Percentiles rank a stretch among this genome's conserved stretches.
These are phyloP conservation scores for Ambispora gerdemannii DNA, from an alignment of 192 early-diverging fungal species.

Conservation along the genomic window DNA sequence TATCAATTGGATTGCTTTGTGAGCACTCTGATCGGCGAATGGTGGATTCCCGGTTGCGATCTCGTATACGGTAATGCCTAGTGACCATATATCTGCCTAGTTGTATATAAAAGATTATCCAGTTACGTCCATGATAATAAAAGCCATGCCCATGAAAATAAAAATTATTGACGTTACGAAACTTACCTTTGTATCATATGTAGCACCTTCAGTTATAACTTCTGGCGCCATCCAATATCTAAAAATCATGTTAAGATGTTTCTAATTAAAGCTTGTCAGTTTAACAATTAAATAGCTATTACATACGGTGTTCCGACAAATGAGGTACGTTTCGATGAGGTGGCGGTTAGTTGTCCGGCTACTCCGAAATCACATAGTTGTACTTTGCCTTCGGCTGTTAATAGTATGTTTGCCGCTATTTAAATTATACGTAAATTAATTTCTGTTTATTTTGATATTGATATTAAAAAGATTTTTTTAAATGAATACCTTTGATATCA, in stretches of 20 bases:
- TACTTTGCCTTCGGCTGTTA: conserved; percentile 85
- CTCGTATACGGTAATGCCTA: conserved; percentile 98
- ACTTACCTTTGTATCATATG: conserved; percentile 85
- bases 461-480: no score
- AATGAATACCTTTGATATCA: conserved; percentile 85
- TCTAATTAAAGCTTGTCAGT: no score
- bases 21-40: conserved; percentile 84
- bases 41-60: conserved; percentile 95
- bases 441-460: background rate
- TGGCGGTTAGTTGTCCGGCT: conserved; percentile 74
- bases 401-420: conserved; percentile 85
- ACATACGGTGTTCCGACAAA: conserved; percentile 88
- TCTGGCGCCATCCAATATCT: conserved; percentile 87
- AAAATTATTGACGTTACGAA: no score
- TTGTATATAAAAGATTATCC: no score
- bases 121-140: no score
- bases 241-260: no score
- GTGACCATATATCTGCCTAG: conserved; percentile 97
- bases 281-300: no score
- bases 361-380: conserved; percentile 98
- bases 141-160: no score
- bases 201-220: conserved; percentile 73
- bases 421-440: background rate
- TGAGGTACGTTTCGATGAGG: conserved; percentile 75
- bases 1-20: conserved; percentile 85